Percentiles rank a stretch among this genome's conserved stretches.
phyloP scores from a whole-genome alignment of 1,139 yeast genomes.

The Suhomyces taliae region DNA sequence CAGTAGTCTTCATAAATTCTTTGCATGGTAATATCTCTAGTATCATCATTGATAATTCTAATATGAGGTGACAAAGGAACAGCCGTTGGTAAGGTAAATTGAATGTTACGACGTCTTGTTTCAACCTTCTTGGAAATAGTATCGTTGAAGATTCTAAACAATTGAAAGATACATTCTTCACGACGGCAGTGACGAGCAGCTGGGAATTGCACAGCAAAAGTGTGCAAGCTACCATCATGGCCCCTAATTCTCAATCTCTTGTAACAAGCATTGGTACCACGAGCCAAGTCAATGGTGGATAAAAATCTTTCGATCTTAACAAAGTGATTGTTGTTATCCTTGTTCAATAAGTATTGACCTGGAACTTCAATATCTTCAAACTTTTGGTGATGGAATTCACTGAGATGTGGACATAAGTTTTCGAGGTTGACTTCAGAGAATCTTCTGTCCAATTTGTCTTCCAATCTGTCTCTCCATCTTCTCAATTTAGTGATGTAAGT shows the following conservation, averaged over 20 bases:
- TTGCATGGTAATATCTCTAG: constrained; percentile 77
- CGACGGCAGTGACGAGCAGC: constrained; percentile 97
- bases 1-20: constrained; percentile 89
- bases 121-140: constrained; percentile 80
- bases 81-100: constrained; percentile 86
- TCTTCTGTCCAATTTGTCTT: constrained; percentile 84
- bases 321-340: constrained; percentile 84
- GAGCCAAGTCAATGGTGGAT: constrained; percentile 83
- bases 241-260: constrained; percentile 89
- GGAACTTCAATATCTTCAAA: constrained; percentile 98
- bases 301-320: constrained; percentile 90
- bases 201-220: constrained; percentile 96
- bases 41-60: constrained; percentile 83
- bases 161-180: constrained; percentile 90
- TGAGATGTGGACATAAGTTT: constrained; percentile 88
- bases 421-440: constrained; percentile 79
- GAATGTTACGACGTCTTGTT: constrained; percentile 81
- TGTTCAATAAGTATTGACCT: constrained; percentile 85
- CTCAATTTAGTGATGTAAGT: constrained; percentile 80
- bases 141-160: constrained; percentile 85
- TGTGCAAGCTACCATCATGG: constrained; percentile 86
- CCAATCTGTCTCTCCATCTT: constrained; percentile 91
- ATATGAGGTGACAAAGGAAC: constrained; percentile 95
- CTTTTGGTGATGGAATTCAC: constrained; percentile 97
- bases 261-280: constrained; percentile 92